phyloP scores from a whole-genome alignment of 495 filamentous ascomycete species.

The Xylaria intraflava region DNA sequence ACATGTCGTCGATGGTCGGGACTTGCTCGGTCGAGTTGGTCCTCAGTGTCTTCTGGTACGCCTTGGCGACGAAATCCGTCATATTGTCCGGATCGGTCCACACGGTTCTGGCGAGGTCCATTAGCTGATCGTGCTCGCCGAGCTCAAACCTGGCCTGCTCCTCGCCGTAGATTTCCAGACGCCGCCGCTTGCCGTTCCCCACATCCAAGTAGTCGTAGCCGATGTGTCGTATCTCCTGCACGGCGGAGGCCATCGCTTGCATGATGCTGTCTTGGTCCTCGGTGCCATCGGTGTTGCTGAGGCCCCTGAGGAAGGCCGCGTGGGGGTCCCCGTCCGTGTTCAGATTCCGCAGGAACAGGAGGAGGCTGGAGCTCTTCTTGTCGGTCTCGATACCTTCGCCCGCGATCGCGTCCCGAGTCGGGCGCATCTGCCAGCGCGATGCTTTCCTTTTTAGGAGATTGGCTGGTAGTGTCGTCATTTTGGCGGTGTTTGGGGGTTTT shows the following conservation, averaged over 20 bases:
- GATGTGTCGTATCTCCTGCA: not conserved
- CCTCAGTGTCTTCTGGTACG: not conserved
- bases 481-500: not conserved
- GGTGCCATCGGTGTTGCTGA: not conserved
- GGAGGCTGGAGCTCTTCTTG: not conserved
- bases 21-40: no score
- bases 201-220: not conserved
- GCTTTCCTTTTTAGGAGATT: constrained; percentile 4
- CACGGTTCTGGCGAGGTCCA: not conserved
- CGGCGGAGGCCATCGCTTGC: not conserved
- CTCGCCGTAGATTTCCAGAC: not conserved
- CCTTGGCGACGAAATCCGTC: not conserved
- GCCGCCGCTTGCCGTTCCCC: not conserved
- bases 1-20: not conserved
- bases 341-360: constrained; percentile 1
- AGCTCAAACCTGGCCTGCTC: not conserved
- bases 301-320: not conserved
- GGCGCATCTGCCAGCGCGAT: not conserved
- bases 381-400: not conserved
- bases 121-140: not conserved
- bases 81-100: not conserved
- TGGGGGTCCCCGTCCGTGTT: not conserved
- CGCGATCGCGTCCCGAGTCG: not conserved
- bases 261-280: not conserved
- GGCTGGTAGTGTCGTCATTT: not conserved